Evolutionary conservation across 2,329 filamentous ascomycete species (phyloP).

Genomic region (Alternaria brassicicola): DNA sequence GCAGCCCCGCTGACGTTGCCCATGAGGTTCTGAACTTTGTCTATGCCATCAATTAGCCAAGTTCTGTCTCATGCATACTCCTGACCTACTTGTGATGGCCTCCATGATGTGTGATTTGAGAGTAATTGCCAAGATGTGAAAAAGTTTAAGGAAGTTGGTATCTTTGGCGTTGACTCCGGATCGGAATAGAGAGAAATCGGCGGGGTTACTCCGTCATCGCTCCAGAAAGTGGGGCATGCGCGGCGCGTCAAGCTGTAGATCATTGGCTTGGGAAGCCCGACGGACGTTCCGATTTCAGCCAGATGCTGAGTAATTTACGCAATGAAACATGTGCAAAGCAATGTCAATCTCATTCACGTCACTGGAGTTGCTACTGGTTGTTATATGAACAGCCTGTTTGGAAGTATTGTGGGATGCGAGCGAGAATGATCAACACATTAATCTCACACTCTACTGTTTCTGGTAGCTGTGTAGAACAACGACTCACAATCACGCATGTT

Average conservation of each 20-base stretch:
- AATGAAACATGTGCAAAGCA: neutral
- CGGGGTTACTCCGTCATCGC: slow-evolving; percentile 46
- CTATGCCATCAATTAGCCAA: slow-evolving; percentile 28
- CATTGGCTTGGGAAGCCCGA: neutral
- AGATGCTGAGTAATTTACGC: neutral
- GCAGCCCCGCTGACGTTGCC: slow-evolving; percentile 30
- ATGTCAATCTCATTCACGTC: no score
- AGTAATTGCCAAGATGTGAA: slow-evolving; percentile 7
- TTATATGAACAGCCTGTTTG: no score
- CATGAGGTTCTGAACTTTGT: slow-evolving; percentile 43
- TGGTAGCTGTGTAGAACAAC: neutral
- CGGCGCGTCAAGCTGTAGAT: slow-evolving; percentile 5
- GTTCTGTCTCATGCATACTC: slow-evolving; percentile 5
- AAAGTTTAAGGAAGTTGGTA: slow-evolving; percentile 33
- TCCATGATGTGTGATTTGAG: slow-evolving; percentile 43
- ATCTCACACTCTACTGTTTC: neutral
- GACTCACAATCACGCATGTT: no score
- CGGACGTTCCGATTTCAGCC: neutral
- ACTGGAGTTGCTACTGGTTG: no score
- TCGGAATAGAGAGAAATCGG: slow-evolving; percentile 37
- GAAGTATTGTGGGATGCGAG: neutral
- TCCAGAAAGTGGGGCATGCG: slow-evolving; percentile 22
- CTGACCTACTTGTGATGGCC: slow-evolving; percentile 41
- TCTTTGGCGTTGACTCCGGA: slow-evolving; percentile 37
- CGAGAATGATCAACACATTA: neutral